A percentile compares a stretch with the other conserved stretches of the same genome.
These are phyloP conservation scores for Chlamydomonas reinhardtii DNA, from an alignment of 163 green algal genomes.

Conservation along the genomic window DNA sequence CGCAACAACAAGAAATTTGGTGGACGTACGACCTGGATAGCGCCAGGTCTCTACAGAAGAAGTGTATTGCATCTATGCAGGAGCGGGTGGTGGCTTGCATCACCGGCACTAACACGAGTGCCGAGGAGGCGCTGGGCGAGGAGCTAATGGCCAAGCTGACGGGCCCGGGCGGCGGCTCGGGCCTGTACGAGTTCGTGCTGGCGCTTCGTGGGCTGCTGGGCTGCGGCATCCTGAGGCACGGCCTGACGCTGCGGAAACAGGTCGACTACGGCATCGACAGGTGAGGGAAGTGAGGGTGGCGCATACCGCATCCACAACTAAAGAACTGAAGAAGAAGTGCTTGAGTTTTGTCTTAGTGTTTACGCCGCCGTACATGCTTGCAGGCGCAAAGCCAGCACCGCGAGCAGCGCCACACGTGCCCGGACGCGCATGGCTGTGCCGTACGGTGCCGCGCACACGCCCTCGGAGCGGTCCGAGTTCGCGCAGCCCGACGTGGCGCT, in stretches of 20 bases:
- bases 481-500: conserved; percentile 70
- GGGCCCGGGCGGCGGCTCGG: not conserved
- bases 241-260: conserved; percentile 58
- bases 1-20: too few relatives aligned
- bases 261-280: conserved; percentile 67
- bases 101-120: not conserved
- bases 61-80: not conserved
- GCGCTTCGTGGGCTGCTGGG: conserved; percentile 67
- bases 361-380: not conserved
- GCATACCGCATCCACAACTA: too few relatives aligned
- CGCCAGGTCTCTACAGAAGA: too few relatives aligned
- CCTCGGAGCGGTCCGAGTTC: conserved; percentile 69
- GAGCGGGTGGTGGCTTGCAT: not conserved
- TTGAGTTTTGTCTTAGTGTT: too few relatives aligned
- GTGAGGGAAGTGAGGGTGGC: conserved; percentile 15
- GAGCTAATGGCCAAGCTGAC: not conserved
- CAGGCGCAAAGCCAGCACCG: not conserved
- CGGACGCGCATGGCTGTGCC: conserved; percentile 68
- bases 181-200: conserved; percentile 57
- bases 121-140: not conserved
- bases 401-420: not conserved
- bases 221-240: conserved; percentile 58
- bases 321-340: too few relatives aligned
- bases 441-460: conserved; percentile 60
- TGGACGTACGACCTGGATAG: too few relatives aligned